Conservation (phyloP, 768 basidiomycete genomes). For the Hygrophorus pudorinus region DNA sequence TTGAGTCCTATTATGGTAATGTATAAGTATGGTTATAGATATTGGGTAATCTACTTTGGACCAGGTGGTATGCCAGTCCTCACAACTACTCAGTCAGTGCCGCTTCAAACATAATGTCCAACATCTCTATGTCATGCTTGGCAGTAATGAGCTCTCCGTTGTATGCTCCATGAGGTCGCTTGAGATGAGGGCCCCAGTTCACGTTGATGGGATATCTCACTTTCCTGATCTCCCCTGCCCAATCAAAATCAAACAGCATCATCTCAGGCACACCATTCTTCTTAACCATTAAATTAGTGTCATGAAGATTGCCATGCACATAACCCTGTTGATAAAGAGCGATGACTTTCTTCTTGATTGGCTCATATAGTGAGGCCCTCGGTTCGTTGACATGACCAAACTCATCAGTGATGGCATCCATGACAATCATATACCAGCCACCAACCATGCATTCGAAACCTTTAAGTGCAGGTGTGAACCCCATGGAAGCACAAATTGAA, state of each 20-base stretch:
- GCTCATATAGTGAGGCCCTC: background rate
- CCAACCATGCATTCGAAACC: conserved; percentile 18
- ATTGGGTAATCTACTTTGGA: too few relatives aligned
- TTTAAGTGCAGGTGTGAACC: conserved; percentile 17
- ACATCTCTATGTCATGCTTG: conserved; percentile 19
- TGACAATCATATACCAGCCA: conserved; percentile 23
- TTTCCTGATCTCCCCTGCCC: conserved; percentile 16
- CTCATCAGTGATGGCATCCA: conserved; percentile 18
- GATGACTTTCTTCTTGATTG: background rate
- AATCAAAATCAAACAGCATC: conserved; percentile 21
- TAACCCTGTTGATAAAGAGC: conserved; percentile 15
- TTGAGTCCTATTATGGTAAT: too few relatives aligned
- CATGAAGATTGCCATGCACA: conserved; percentile 24
- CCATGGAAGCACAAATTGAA: conserved; percentile 10
- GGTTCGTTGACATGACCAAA: conserved; percentile 4
- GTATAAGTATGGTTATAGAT: too few relatives aligned
- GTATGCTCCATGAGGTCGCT: conserved; percentile 14
- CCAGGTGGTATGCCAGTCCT: too few relatives aligned
- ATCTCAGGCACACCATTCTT: conserved; percentile 2
- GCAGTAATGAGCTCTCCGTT: conserved; percentile 12
- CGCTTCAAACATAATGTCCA: conserved; percentile 11
- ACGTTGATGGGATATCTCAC: conserved; percentile 16
- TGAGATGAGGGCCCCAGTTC: conserved; percentile 13
- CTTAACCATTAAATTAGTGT: conserved; percentile 20
- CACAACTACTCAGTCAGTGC: too few relatives aligned